Evolutionary conservation across 2,329 filamentous ascomycete species (phyloP).

Genomic region (Aspergillus arachidicola): DNA sequence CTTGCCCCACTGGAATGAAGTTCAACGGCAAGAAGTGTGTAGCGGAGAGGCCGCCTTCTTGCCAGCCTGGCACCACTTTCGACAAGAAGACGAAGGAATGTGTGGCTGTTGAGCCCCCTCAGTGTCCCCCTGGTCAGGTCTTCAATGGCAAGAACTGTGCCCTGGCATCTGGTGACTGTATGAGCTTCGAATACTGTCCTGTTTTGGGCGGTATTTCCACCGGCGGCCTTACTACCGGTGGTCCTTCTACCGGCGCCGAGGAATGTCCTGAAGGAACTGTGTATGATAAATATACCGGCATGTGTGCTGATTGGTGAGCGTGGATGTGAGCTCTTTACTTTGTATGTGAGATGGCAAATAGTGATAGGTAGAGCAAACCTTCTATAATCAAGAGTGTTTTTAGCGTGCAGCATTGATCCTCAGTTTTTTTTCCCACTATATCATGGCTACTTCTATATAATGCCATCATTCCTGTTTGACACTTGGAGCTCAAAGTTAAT

Average conservation of each 20-base stretch:
- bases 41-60: neutral
- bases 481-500: too few relatives aligned
- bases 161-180: neutral
- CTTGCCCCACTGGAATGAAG: neutral
- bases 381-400: too few relatives aligned
- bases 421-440: too few relatives aligned
- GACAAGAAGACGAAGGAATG: neutral
- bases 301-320: neutral
- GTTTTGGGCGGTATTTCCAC: neutral
- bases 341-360: neutral
- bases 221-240: neutral
- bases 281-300: neutral
- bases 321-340: neutral
- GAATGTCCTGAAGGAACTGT: neutral
- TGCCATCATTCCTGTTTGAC: too few relatives aligned
- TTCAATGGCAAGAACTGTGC: neutral
- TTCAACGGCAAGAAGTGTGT: neutral
- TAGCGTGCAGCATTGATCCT: too few relatives aligned
- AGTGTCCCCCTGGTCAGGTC: neutral
- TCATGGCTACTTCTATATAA: too few relatives aligned
- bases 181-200: neutral
- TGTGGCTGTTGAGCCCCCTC: neutral
- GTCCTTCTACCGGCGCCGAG: neutral
- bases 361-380: neutral
- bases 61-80: neutral